Percentiles rank a stretch among this genome's conserved stretches.
phyloP scores from a whole-genome alignment of 2,329 filamentous ascomycete species.

The Verticillium zaregamsianum region DNA sequence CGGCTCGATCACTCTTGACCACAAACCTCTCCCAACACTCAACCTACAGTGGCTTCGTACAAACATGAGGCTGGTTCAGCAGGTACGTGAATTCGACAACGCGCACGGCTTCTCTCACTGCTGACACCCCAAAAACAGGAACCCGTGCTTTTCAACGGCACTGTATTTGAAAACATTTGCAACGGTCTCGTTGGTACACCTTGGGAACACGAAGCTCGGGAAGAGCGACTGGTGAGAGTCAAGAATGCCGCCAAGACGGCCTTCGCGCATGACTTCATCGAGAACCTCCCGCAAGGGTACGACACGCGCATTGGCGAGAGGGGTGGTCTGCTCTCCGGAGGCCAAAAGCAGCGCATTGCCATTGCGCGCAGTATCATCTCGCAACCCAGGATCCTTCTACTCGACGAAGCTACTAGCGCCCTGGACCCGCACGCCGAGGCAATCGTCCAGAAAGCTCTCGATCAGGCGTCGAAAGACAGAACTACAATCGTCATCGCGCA shows the following conservation, averaged over 20 bases:
- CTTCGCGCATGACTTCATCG: slow-evolving; percentile 51
- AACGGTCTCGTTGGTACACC: not conserved
- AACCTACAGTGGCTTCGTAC: slow-evolving; percentile 50
- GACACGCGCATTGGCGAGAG: slow-evolving; percentile 60
- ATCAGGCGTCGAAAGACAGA: slow-evolving; percentile 47
- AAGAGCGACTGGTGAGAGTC: slow-evolving; percentile 40
- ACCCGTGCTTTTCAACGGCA: not conserved
- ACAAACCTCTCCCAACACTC: slow-evolving; percentile 33
- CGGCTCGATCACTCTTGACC: slow-evolving; percentile 42
- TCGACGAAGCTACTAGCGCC: slow-evolving; percentile 66
- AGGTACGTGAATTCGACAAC: not conserved
- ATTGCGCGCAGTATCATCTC: slow-evolving; percentile 66
- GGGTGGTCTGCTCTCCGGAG: slow-evolving; percentile 62
- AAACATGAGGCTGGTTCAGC: slow-evolving; percentile 45
- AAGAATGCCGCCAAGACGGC: slow-evolving; percentile 44
- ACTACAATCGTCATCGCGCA: slow-evolving; percentile 66
- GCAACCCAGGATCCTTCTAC: slow-evolving; percentile 57
- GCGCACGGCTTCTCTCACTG: slow-evolving; percentile 4
- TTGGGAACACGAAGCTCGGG: slow-evolving; percentile 15
- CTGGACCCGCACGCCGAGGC: slow-evolving; percentile 40
- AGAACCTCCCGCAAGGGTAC: slow-evolving; percentile 49
- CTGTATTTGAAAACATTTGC: not conserved
- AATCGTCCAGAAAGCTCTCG: slow-evolving; percentile 53
- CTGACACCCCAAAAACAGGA: slow-evolving; percentile 27
- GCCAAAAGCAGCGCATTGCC: slow-evolving; percentile 63